Evolutionary conservation across 768 basidiomycete species (phyloP), one percentile per base, ranked within the genome.

Genomic region (Pleurotus citrinopileatus): DNA sequence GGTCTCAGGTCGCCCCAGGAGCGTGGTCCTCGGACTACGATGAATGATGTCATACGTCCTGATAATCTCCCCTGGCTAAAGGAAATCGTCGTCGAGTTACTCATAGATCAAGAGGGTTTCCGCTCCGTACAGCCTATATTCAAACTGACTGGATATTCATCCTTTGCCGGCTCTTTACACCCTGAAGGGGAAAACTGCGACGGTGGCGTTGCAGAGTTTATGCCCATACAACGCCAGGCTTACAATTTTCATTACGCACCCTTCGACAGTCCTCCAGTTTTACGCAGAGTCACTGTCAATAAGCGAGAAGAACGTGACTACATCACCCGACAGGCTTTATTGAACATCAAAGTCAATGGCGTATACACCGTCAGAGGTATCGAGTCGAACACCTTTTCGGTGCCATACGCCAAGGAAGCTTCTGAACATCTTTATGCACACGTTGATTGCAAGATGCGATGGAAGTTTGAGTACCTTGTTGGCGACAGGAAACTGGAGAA

Each of bases 51-150:
- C 55, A 46, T n/a, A 69, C 74, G 23, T 28, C 77, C 75, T 0
- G 57, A 63, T 23, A 65, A 73, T 36, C 65, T 82, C 2, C 61
- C 67, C 2, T 87, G 86, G 84, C 73, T 89, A 9, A 73, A 76
- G 57, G 72, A 74, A 36, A 70, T 75, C 25, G 69, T 68, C 36
- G 65, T 92, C 26, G 81, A 87, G 54, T 69, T 93, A 28, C 78
- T 83, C 66, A 84, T 94, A 22, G 92, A 93, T 63, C 92, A 94
- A 65, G 92, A 93, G 70, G 86, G 89, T 3, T 91, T 90, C 61
- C 81, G 90, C 22, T 75, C 79, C 15, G 74, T 85, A 4, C 73
- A 73, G 22, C 82, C 87, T 17, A 65, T 70, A 6, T 85, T 92
- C 70, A 74, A 71, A 56, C 79, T 85, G 44, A 70, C 75, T n/a